These are phyloP conservation scores for Daldinia childiae DNA, from an alignment of 495 filamentous ascomycete genomes.

Conservation along the genomic window DNA sequence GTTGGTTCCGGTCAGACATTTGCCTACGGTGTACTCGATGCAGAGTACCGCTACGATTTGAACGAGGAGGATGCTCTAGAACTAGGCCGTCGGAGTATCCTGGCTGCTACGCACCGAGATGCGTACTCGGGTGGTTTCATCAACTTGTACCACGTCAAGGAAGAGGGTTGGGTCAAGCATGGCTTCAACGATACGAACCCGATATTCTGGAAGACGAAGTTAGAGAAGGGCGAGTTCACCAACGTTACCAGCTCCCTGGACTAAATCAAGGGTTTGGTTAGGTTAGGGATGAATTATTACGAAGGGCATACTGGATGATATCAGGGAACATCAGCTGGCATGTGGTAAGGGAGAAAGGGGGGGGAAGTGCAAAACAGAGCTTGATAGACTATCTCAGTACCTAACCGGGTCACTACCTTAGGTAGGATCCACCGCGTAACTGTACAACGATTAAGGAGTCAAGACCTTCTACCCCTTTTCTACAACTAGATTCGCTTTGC, in stretches of 20 bases:
- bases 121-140: slow-evolving; percentile 98
- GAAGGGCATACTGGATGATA: not conserved
- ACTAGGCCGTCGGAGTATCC: slow-evolving; percentile 87
- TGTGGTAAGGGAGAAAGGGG: not conserved
- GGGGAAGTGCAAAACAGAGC: slow-evolving; percentile 18
- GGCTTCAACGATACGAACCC: slow-evolving; percentile 95
- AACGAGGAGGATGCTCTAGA: slow-evolving; percentile 86
- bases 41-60: slow-evolving; percentile 91
- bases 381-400: slow-evolving; percentile 40
- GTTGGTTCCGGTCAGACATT: slow-evolving; percentile 98
- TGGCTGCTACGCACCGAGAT: slow-evolving; percentile 97
- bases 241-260: slow-evolving; percentile 88
- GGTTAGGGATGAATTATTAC: not conserved
- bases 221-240: slow-evolving; percentile 97
- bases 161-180: slow-evolving; percentile 97
- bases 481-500: not conserved
- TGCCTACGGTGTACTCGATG: slow-evolving; percentile 96
- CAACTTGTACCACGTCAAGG: slow-evolving; percentile 98
- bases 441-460: slow-evolving; percentile 41
- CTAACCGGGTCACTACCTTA: slow-evolving; percentile 11
- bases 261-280: slow-evolving; percentile 36
- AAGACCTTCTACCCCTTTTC: slow-evolving; percentile 14
- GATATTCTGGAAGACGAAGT: slow-evolving; percentile 99
- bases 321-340: not conserved
- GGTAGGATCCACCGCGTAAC: slow-evolving; percentile 27